phyloP scores from a whole-genome alignment of 2,329 filamentous ascomycete species.

The Albifimbria verrucaria region DNA sequence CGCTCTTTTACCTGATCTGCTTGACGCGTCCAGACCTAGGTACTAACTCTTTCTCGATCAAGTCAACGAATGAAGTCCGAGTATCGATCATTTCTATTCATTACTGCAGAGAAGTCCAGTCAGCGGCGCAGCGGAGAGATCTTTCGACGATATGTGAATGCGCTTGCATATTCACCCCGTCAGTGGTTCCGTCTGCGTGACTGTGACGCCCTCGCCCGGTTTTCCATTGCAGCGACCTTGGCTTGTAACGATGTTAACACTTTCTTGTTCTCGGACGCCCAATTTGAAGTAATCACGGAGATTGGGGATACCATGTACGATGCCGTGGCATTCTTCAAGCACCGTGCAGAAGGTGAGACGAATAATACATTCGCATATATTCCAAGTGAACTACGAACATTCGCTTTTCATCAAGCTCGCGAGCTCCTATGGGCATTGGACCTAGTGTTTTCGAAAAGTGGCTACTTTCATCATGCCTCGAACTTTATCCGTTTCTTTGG shows the following conservation, averaged over 20 bases:
- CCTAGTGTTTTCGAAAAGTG: constrained; percentile 12
- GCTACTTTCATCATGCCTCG: constrained; percentile 6
- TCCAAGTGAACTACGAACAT: constrained; percentile 11
- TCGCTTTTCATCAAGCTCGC: constrained; percentile 18
- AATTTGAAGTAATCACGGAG: constrained; percentile 16
- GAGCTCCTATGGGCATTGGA: constrained; percentile 31
- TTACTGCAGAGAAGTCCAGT: constrained; percentile 16
- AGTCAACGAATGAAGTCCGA: constrained; percentile 15
- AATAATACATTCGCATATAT: constrained; percentile 24
- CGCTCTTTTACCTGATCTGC: too few species aligned
- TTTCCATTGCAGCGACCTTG: constrained; percentile 26
- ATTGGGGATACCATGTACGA: constrained; percentile 22
- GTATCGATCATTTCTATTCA: constrained; percentile 16
- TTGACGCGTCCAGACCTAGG: too few species aligned
- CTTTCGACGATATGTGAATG: constrained; percentile 25
- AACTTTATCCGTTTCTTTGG: constrained; percentile 26
- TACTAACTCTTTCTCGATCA: too few species aligned
- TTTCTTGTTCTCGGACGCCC: constrained; percentile 17
- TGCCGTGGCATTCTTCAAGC: constrained; percentile 21
- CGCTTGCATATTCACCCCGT: constrained; percentile 19
- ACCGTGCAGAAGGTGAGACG: constrained; percentile 21
- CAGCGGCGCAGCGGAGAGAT: constrained; percentile 10
- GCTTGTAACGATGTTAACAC: constrained; percentile 26
- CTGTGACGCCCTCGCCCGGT: constrained; percentile 26
- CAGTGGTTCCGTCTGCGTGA: constrained; percentile 30